Base-by-base conservation (phyloP, 257 asterid genomes). In the Nicotiana undulata region DNA sequence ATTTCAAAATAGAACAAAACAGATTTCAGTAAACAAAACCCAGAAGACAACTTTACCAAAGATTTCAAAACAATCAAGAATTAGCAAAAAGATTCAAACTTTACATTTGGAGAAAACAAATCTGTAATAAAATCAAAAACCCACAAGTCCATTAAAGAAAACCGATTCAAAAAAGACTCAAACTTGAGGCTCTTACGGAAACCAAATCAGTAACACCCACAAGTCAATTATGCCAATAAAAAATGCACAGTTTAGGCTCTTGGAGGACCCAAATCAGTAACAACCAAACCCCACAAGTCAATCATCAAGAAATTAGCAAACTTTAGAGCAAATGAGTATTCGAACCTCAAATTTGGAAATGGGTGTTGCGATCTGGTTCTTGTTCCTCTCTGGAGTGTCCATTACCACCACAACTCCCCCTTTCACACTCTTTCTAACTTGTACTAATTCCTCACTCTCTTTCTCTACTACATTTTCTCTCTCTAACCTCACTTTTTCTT, bases 351-450 rank as follows among this genome's bases (percentile, higher is more conserved):
- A 92, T 82, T 88, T 93, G 86, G 86, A 77, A 13, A 86, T 26
- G 49, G 97, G 89, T 0, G 90, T 75, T 6, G 89, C 87, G 91
- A 93, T 93, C 95, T 95, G 98, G 84, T 22, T 87, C 88, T 88
- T 92, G 89, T 89, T 89, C 87, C 93, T 90, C 72, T 91, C 93
- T 2, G 99, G 99, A 60, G 99, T 95, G 66, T 91, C 99, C 98
- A 93, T 92, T 82, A 90, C 90, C 82, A 85, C 92, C 44, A 75
- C 81, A 6, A 63, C 86, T 10, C 82, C 87, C n/a, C n/a, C 83
- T 67, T 80, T 61, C 20, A 37, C 84, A 37, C 56, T 17, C 52
- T 46, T 29, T 77, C 61, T 63, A 9, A 32, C 46, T n/a, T n/a
- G 82, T 81, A 80, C 51, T 11, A 24, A 60, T 66, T 37, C 80